Percentiles rank a stretch among this genome's conserved stretches.
Evolutionary conservation across 192 early-diverging fungal species (phyloP).

Genomic region (Coemansia sp.): DNA sequence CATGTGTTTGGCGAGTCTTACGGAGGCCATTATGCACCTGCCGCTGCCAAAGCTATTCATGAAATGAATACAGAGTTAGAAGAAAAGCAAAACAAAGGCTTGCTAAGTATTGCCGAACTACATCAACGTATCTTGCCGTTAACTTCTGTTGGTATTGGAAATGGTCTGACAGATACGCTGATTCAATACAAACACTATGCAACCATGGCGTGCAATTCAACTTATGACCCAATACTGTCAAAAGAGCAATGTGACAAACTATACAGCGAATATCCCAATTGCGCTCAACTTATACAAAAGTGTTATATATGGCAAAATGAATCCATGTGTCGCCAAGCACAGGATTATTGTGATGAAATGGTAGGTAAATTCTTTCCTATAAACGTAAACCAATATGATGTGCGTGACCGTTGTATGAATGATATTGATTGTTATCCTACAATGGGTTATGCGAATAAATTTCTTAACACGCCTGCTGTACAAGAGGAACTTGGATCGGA

Average conservation of each 20-base stretch:
- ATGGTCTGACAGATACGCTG: constrained; percentile 86
- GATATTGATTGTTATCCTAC: constrained; percentile 89
- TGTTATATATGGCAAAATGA: constrained; percentile 83
- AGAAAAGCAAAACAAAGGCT: constrained; percentile 14
- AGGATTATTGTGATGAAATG: constrained; percentile 84
- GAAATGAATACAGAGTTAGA: constrained; percentile 66
- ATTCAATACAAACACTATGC: constrained; percentile 88
- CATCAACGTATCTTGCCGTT: constrained; percentile 65
- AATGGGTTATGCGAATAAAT: constrained; percentile 73
- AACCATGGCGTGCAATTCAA: constrained; percentile 68
- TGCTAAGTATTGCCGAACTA: constrained; percentile 25
- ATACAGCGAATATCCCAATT: constrained; percentile 68
- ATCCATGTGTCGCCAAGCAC: constrained; percentile 77
- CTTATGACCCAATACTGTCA: constrained; percentile 73
- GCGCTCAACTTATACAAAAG: constrained; percentile 66
- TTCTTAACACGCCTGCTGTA: constrained; percentile 73
- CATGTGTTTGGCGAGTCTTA: constrained; percentile 88
- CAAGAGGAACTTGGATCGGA: constrained; percentile 76
- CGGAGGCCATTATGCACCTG: constrained; percentile 93
- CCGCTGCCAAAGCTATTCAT: constrained; percentile 77
- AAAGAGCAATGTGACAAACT: constrained; percentile 73
- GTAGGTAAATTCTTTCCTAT: constrained; percentile 76
- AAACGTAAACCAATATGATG: constrained; percentile 91
- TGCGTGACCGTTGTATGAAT: constrained; percentile 80
- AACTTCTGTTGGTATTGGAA: constrained; percentile 80